Evolutionary conservation across 768 basidiomycete species (phyloP).

Genomic region (Agrocybe chaxingu): DNA sequence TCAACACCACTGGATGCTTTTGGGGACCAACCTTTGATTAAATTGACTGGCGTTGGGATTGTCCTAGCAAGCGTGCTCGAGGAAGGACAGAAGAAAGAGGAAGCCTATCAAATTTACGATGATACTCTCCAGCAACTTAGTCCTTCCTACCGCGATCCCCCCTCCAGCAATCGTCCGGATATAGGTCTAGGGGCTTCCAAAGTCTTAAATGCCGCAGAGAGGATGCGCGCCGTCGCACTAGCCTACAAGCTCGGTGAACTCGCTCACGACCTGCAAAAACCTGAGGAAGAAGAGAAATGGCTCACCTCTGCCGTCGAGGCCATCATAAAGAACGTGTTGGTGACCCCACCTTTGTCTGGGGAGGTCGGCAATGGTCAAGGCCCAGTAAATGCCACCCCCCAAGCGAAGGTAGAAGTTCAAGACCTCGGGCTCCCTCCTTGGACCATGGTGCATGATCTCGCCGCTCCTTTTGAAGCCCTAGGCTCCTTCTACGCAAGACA

Average conservation of each 20-base stretch:
- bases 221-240: slow-evolving; percentile 36
- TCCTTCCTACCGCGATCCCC: slow-evolving; percentile 16
- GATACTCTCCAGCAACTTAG: slow-evolving; percentile 33
- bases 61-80: slow-evolving; percentile 58
- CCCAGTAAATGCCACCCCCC: slow-evolving; percentile 5
- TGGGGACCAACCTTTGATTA: slow-evolving; percentile 52
- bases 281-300: slow-evolving; percentile 41
- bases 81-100: slow-evolving; percentile 27
- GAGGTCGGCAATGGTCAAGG: background rate
- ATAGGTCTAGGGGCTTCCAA: slow-evolving; percentile 14
- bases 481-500: slow-evolving; percentile 56
- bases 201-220: slow-evolving; percentile 14
- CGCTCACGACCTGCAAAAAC: slow-evolving; percentile 28
- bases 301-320: slow-evolving; percentile 40
- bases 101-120: slow-evolving; percentile 36
- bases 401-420: slow-evolving; percentile 33
- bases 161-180: slow-evolving; percentile 11
- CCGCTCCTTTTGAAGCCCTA: slow-evolving; percentile 66
- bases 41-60: slow-evolving; percentile 65
- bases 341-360: slow-evolving; percentile 13
- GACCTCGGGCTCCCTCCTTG: slow-evolving; percentile 59
- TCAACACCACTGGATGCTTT: slow-evolving; percentile 36
- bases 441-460: slow-evolving; percentile 58
- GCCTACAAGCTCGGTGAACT: slow-evolving; percentile 43
- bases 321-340: slow-evolving; percentile 34